Base-by-base conservation (phyloP, 805 yeast species). In the Candida sakaeoensis region DNA sequence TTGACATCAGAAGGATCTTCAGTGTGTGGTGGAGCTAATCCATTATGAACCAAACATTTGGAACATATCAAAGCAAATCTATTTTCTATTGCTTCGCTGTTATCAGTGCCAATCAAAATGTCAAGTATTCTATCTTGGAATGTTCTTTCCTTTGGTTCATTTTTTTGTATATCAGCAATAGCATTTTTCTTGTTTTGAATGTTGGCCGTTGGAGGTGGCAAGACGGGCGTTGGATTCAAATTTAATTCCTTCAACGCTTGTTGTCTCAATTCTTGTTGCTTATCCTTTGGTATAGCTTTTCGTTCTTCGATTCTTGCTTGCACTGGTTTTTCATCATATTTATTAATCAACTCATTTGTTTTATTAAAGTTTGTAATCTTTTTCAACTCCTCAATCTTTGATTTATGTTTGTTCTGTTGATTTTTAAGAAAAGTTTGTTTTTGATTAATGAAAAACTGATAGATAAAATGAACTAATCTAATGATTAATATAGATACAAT, bases 11-110 rank as follows among this genome's bases (percentile, higher is more conserved):
- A 51, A 0, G 91, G 82, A 40, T 61, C 54, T 2, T 55, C 44
- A 43, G 72, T 62, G 6, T 83, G 82, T 2, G 85, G 88, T 3
- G 88, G 85, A 0, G 95, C 95, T 33, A 86, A 68, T 1, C 95
- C 95, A 53, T 87, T 86, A 58, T 86, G 95, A 13, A 68, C 68
- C 16, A 58, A 63, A 53, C 95, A 86, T n/a, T 68, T 61, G 14
- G 53, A 47, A 55, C 95, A 86, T 12, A 86, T 82, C 48, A 86
- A 67, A 0, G 95, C 95, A 54, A 70, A 83, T 32, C 95, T 60
- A 42, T 65, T 64, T 32, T 77, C 76, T 34, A 77, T 66, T 33
- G 74, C 59, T 51, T 84, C 91, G 58, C 80, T 86, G 37, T 75
- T 76, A 15, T 89, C 91, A 18, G 73, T 61, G 12, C 73, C 74